Conservation (phyloP, 805 yeast genomes). For the Sungouiozyma intestinalis region DNA sequence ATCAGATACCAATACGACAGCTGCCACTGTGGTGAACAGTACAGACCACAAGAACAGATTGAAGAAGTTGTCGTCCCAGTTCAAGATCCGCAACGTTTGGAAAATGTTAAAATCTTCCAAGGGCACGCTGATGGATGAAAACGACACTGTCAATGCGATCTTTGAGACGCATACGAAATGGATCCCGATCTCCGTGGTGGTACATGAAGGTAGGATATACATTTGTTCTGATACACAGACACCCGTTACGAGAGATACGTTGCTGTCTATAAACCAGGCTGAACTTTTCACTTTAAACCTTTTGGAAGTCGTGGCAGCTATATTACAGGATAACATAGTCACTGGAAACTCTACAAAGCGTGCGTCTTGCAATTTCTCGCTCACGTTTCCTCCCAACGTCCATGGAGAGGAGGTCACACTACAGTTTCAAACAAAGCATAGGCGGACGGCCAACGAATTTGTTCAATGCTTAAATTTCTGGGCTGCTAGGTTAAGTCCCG, state of each 20-base stretch:
- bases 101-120: background rate
- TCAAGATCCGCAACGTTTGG: background rate
- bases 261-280: constrained; percentile 3
- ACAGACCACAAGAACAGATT: background rate
- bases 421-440: constrained; percentile 55
- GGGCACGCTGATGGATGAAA: constrained; percentile 9
- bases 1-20: no score
- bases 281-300: constrained; percentile 16
- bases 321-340: constrained; percentile 23
- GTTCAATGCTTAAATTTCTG: constrained; percentile 78
- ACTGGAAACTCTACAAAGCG: constrained; percentile 4
- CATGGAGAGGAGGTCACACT: constrained; percentile 30
- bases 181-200: constrained; percentile 14
- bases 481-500: constrained; percentile 77
- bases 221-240: constrained; percentile 7
- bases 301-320: constrained; percentile 19
- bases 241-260: background rate
- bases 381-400: constrained; percentile 15
- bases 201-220: constrained; percentile 22
- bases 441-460: constrained; percentile 57
- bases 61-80: background rate
- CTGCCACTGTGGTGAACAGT: background rate
- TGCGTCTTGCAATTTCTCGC: constrained; percentile 17
- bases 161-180: constrained; percentile 15
- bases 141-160: constrained; percentile 13